A percentile compares a stretch with the other conserved stretches of the same genome.
Evolutionary conservation across 345 rosid genomes (phyloP).

Genomic region (Euclidium syriacum): DNA sequence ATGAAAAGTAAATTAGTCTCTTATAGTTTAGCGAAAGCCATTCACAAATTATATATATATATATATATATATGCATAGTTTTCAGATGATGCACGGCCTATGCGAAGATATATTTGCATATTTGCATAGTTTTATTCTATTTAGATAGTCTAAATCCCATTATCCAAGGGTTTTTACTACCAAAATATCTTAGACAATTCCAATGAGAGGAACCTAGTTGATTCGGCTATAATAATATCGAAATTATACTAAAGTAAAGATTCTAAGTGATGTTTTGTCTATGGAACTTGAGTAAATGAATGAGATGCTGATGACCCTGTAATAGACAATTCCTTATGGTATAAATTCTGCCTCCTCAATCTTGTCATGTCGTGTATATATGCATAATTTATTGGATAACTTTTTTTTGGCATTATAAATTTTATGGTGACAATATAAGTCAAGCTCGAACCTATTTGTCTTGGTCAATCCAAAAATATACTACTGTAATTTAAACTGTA

Average conservation of each 20-base stretch:
- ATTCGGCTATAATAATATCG: slow-evolving; percentile 11
- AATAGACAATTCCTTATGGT: slow-evolving; percentile 25
- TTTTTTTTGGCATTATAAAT: not conserved
- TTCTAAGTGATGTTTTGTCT: slow-evolving; percentile 19
- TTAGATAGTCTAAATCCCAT: not conserved
- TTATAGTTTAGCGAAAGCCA: not conserved
- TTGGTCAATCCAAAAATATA: not conserved
- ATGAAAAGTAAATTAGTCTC: not conserved
- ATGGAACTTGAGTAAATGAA: slow-evolving; percentile 6
- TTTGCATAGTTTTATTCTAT: not conserved
- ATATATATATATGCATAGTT: not conserved
- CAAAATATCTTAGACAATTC: slow-evolving; percentile 19
- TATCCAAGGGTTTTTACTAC: not conserved
- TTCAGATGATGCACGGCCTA: not conserved
- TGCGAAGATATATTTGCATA: not conserved
- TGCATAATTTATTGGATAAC: slow-evolving; percentile 3
- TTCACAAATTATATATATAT: not conserved
- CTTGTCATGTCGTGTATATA: slow-evolving; percentile 10
- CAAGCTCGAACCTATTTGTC: not conserved
- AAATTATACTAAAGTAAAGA: slow-evolving; percentile 5
- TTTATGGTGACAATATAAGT: not conserved
- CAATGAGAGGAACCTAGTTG: not conserved
- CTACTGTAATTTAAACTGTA: not conserved
- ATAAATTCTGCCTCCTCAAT: slow-evolving; percentile 25
- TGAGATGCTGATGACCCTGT: slow-evolving; percentile 16